Evolutionary conservation across 257 asterid species (phyloP).

Genomic region (Anisodus acutangulus): DNA sequence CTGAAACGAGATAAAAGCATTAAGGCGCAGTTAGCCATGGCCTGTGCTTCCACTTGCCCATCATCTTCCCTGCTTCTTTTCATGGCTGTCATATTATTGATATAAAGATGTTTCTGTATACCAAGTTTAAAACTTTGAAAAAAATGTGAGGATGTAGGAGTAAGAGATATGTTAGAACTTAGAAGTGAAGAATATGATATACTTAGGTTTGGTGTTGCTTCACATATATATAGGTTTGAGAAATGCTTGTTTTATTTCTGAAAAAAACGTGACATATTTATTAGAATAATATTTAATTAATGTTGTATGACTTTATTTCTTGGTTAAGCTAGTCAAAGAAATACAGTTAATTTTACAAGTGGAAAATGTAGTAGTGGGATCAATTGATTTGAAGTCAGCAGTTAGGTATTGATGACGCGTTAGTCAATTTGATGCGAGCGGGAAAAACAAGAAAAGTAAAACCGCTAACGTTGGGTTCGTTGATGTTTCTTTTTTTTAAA

Average conservation of each 20-base stretch:
- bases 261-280: too few relatives aligned
- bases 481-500: too few relatives aligned
- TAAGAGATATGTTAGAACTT: neutral
- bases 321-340: neutral
- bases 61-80: conserved; percentile 27
- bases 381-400: neutral
- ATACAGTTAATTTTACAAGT: neutral
- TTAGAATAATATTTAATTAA: too few relatives aligned
- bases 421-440: neutral
- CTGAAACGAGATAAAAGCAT: neutral
- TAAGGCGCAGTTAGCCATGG: conserved; percentile 26
- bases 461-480: too few relatives aligned
- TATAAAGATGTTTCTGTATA: neutral
- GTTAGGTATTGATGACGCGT: neutral
- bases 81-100: neutral
- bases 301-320: neutral
- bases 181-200: neutral
- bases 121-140: neutral
- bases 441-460: too few relatives aligned
- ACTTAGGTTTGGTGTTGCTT: neutral
- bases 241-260: neutral
- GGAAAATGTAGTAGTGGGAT: neutral
- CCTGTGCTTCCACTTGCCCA: neutral
- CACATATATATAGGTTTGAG: neutral
- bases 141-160: neutral